Percentiles rank a stretch among this genome's conserved stretches.
phyloP scores from a whole-genome alignment of 345 rosid species.

The Brassica napus region DNA sequence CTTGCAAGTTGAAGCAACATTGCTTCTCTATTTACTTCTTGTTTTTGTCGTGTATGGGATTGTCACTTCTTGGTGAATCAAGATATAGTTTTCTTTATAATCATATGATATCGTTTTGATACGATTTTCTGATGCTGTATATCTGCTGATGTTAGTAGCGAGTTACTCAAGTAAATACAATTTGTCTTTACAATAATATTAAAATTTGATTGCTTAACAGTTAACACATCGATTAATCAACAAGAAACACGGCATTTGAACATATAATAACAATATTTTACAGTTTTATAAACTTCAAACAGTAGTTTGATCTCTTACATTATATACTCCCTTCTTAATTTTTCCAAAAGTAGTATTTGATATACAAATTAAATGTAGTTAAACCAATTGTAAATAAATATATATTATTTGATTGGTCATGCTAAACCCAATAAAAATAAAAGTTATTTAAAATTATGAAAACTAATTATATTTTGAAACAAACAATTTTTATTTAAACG shows the following conservation, averaged over 20 bases:
- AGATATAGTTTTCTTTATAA: constrained; percentile 20
- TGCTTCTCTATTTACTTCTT: constrained; percentile 22
- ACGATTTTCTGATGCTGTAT: neutral
- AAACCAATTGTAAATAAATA: no score
- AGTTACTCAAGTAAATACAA: neutral
- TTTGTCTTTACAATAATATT: neutral
- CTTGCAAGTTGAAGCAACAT: constrained; percentile 44
- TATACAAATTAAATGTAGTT: no score
- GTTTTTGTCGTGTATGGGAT: constrained; percentile 22
- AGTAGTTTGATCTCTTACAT: neutral
- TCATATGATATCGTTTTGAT: constrained; percentile 1
- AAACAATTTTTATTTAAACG: no score
- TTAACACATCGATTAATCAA: constrained; percentile 5
- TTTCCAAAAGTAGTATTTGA: no score
- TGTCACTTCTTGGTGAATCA: constrained; percentile 26
- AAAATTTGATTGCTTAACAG: constrained; percentile 3
- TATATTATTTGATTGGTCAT: no score
- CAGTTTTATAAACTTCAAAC: neutral
- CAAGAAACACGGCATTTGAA: neutral
- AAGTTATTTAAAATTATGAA: no score
- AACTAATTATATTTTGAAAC: no score
- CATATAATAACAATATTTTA: neutral
- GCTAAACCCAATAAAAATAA: no score
- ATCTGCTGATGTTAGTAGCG: constrained; percentile 19
- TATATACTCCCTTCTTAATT: neutral